phyloP scores from a whole-genome alignment of 2,329 filamentous ascomycete genomes.

The Nemania abortiva region DNA sequence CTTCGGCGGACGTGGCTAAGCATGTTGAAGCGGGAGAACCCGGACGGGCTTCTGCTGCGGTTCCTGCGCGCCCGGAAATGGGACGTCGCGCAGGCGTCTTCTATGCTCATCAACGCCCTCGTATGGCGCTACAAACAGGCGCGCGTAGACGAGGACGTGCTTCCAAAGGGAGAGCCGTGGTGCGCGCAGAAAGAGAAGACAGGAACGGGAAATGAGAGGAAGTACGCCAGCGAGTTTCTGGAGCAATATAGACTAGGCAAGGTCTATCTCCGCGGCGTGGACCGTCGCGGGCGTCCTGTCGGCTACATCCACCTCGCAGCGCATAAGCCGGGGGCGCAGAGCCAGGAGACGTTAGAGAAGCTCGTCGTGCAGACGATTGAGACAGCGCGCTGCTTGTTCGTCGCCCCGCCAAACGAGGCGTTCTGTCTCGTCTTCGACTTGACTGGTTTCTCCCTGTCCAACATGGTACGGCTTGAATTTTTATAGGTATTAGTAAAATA shows the following conservation, averaged over 20 bases:
- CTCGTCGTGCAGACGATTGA: constrained; percentile 94
- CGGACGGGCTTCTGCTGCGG: constrained; percentile 81
- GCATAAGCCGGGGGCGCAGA: constrained; percentile 83
- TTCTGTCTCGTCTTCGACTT: constrained; percentile 94
- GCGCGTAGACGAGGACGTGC: constrained; percentile 89
- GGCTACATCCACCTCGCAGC: constrained; percentile 86
- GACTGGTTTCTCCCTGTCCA: constrained; percentile 89
- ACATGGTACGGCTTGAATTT: constrained; percentile 74
- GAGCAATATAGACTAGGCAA: constrained; percentile 87
- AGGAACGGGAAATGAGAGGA: background rate
- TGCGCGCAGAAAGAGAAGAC: constrained; percentile 56
- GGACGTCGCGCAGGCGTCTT: constrained; percentile 88
- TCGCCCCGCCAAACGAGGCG: constrained; percentile 76
- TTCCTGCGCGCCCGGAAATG: constrained; percentile 89
- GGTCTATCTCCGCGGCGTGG: constrained; percentile 86
- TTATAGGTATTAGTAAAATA: background rate
- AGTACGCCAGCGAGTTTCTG: constrained; percentile 79
- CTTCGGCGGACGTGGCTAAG: constrained; percentile 87
- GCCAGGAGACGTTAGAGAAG: constrained; percentile 80
- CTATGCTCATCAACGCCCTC: constrained; percentile 93
- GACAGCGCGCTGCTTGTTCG: constrained; percentile 82
- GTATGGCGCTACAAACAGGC: constrained; percentile 85
- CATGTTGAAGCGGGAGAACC: constrained; percentile 87
- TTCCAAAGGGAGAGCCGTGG: constrained; percentile 77
- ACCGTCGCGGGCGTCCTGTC: constrained; percentile 84